Conservation (phyloP, 192 early-diverging fungal species). For the Allomyces javanicus region DNA sequence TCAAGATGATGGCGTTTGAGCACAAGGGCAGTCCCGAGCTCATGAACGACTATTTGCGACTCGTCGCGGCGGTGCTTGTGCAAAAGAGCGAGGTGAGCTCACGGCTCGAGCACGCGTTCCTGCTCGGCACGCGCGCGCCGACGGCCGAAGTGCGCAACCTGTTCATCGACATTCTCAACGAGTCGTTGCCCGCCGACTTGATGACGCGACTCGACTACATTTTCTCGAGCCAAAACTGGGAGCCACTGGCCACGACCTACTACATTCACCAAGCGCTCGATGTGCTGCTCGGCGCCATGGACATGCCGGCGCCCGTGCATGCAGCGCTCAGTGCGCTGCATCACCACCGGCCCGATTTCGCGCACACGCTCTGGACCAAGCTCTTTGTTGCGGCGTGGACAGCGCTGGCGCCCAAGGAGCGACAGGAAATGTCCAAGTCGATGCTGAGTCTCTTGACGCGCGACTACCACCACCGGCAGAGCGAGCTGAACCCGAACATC, state of each 20-base stretch:
- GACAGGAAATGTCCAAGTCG: constrained; percentile 64
- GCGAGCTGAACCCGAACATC: constrained; percentile 70
- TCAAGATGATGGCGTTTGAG: constrained; percentile 78
- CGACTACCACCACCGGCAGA: constrained; percentile 74
- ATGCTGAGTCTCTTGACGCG: constrained; percentile 70
- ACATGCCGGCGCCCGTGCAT: constrained; percentile 17
- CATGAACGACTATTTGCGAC: constrained; percentile 61
- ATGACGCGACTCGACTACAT: constrained; percentile 67
- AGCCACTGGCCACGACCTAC: constrained; percentile 57
- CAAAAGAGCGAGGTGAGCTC: constrained; percentile 74
- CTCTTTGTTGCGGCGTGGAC: constrained; percentile 76
- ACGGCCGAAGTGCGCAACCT: constrained; percentile 58
- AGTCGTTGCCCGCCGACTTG: constrained; percentile 49
- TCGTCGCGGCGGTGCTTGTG: constrained; percentile 57
- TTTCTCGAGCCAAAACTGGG: constrained; percentile 88
- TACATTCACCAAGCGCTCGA: constrained; percentile 89
- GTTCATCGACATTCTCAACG: constrained; percentile 65
- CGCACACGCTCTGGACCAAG: constrained; percentile 59
- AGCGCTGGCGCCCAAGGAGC: constrained; percentile 44
- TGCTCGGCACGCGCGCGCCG: constrained; percentile 64
- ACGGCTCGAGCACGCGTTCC: constrained; percentile 79
- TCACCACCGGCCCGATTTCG: constrained; percentile 40
- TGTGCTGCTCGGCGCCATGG: constrained; percentile 51
- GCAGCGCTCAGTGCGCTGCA: constrained; percentile 40
- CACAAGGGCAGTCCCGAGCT: constrained; percentile 42